Evolutionary conservation across 352 stramenopile genomes (phyloP).

Genomic region (Pythium sp.): DNA sequence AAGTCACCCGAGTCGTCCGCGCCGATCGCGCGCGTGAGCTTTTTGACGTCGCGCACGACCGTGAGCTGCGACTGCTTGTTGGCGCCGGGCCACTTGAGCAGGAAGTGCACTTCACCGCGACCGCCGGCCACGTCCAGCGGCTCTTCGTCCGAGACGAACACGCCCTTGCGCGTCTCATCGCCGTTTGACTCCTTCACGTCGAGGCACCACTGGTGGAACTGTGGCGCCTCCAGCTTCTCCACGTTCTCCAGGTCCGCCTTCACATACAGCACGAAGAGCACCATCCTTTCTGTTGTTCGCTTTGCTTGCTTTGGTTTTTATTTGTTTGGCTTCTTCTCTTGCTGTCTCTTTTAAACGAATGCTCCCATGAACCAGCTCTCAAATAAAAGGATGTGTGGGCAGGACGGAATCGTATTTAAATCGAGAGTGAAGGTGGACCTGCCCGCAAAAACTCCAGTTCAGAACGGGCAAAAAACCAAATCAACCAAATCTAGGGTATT

Average conservation of each 20-base stretch:
- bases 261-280: conserved; percentile 84
- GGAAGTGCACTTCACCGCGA: conserved; percentile 74
- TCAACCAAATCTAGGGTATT: no score
- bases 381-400: neutral
- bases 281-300: conserved; percentile 38
- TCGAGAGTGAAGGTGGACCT: no score
- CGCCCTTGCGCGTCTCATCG: conserved; percentile 71
- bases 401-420: neutral
- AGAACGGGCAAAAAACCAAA: no score
- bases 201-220: conserved; percentile 77
- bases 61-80: conserved; percentile 81
- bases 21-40: conserved; percentile 62
- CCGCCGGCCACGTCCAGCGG: conserved; percentile 68
- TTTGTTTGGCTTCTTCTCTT: neutral
- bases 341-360: neutral
- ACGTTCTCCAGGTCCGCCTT: conserved; percentile 89
- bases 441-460: no score
- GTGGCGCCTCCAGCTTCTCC: conserved; percentile 60
- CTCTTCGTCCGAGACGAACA: conserved; percentile 84
- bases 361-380: no score
- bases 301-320: conserved; percentile 1
- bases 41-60: conserved; percentile 85
- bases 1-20: conserved; percentile 65
- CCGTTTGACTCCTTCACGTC: conserved; percentile 80
- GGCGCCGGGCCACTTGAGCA: conserved; percentile 83